These are phyloP conservation scores for Acer yangbiense DNA, from an alignment of 345 rosid genomes.

Conservation along the genomic window DNA sequence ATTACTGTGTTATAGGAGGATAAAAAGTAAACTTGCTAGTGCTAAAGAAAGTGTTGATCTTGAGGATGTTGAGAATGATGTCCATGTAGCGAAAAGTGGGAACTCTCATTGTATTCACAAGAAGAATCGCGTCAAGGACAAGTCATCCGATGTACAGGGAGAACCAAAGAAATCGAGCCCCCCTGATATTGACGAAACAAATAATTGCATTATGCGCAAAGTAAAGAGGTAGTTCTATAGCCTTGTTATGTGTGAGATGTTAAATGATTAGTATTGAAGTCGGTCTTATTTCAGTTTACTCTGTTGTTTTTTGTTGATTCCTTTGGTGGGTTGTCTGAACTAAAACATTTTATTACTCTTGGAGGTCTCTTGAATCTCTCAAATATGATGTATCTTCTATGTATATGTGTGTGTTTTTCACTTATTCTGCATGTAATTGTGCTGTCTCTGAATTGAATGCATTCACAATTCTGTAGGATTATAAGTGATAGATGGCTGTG, in stretches of 20 bases:
- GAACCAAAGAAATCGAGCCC: slow-evolving; percentile 24
- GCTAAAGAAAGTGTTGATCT: slow-evolving; percentile 40
- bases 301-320: not conserved
- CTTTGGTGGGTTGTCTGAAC: not conserved
- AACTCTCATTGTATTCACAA: slow-evolving; percentile 16
- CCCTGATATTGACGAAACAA: slow-evolving; percentile 32
- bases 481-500: not conserved
- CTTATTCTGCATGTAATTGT: not conserved
- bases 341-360: not conserved
- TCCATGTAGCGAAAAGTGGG: slow-evolving; percentile 28
- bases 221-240: slow-evolving; percentile 41
- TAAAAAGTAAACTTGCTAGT: slow-evolving; percentile 54
- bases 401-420: not conserved
- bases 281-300: slow-evolving; percentile 8
- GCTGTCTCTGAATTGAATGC: not conserved
- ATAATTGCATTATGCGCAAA: slow-evolving; percentile 14
- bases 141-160: slow-evolving; percentile 24
- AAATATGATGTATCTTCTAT: not conserved
- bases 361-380: not conserved
- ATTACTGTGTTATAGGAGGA: slow-evolving; percentile 49
- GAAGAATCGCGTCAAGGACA: slow-evolving; percentile 24
- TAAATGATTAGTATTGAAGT: not conserved
- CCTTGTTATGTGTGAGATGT: slow-evolving; percentile 8
- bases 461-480: not conserved
- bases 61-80: slow-evolving; percentile 27